Base-by-base conservation (phyloP, 345 rosid genomes). In the Psidium friedrichsthalianum region DNA sequence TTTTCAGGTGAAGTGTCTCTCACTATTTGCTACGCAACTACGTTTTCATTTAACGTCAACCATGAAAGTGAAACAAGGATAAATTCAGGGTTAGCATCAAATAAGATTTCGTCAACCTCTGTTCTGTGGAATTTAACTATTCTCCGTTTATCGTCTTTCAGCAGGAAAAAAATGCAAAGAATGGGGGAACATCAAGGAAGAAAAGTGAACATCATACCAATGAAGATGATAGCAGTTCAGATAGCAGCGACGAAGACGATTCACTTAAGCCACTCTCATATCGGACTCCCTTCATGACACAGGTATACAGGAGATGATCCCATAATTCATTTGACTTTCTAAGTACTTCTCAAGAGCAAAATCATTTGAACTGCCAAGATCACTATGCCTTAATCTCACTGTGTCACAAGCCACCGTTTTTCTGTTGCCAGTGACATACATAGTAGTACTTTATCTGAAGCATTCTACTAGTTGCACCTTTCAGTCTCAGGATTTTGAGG, bases 281-380 rank as follows among this genome's bases (percentile, higher is more conserved):
- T 85, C 92, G 95, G 85, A 93, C 98, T 85, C 98, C 99, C 87
- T 87, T 95, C 61, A 92, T 97, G 85, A 94, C 97, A 69, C 98
- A 95, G 95, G 99, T 93, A 87, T 64, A 18, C 36, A 83, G 12
- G 3, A 56, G 42, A 22, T 42, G 81, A 74, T 20, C 61, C 14
- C 24, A 27, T 4, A 85, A 29, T 51, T 56, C 32, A 49, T 27
- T 3, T 80, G 83, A 81, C 51, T 80, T 25, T 80, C 5, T 1
- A 42, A 21, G 22, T 51, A 27, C 52, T 80, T 78, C 27, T 78
- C 18, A 78, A 78, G 16, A 61, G 78, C 47, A 32, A 18, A 47
- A 69, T 69, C 78, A 36, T 32, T 69, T 69, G 78, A 69, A 69
- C 78, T 36, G 18, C 78, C 78, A 69, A 69, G 78, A 36, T 36